Conservation (phyloP, 441 rosid species). For the Gossypium gossypioides region DNA sequence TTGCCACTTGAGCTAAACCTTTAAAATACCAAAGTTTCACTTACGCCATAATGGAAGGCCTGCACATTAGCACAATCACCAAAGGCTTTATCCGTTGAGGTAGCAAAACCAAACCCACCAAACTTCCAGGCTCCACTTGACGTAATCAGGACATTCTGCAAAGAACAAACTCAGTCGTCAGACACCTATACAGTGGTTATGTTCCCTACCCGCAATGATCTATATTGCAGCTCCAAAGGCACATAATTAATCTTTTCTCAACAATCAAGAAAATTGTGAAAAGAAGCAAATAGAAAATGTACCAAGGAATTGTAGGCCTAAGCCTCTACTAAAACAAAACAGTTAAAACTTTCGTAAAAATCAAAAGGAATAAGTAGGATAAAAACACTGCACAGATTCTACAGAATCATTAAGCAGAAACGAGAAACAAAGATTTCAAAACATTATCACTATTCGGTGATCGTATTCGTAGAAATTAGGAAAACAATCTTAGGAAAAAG, state of each 20-base stretch:
- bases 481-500: neutral
- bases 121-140: slow-evolving; percentile 96
- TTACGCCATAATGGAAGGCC: slow-evolving; percentile 81
- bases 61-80: slow-evolving; percentile 48
- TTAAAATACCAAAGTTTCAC: slow-evolving; percentile 20
- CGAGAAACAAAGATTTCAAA: neutral
- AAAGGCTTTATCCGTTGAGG: slow-evolving; percentile 54
- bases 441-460: neutral
- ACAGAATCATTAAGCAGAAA: neutral
- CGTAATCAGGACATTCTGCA: slow-evolving; percentile 82
- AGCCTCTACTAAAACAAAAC: neutral
- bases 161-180: slow-evolving; percentile 6
- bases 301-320: neutral
- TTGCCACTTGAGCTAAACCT: neutral
- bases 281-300: neutral
- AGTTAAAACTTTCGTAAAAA: neutral
- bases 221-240: neutral
- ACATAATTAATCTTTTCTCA: neutral
- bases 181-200: slow-evolving; percentile 4
- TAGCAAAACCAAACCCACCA: slow-evolving; percentile 86
- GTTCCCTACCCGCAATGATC: neutral
- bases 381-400: too few species aligned
- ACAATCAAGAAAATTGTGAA: neutral
- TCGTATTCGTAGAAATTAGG: neutral
- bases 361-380: neutral